phyloP scores from a whole-genome alignment of 2,329 filamentous ascomycete genomes.

The Mariannaea sp. region DNA sequence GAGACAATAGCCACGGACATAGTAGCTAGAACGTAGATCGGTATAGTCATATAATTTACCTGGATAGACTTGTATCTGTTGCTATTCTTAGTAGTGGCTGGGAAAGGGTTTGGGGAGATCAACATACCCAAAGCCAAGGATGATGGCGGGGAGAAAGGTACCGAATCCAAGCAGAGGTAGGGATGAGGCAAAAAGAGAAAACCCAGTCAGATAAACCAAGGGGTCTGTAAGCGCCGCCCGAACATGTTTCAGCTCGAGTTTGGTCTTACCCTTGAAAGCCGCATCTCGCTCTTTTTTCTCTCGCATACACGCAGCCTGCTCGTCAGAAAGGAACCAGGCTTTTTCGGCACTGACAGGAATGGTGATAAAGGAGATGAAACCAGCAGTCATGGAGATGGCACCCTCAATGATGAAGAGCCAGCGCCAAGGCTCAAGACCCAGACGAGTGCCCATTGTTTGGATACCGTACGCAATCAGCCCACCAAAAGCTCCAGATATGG shows the following conservation, averaged over 20 bases:
- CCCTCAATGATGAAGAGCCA: slow-evolving; percentile 48
- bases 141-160: slow-evolving; percentile 21
- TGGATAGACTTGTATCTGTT: slow-evolving; percentile 22
- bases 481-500: slow-evolving; percentile 17
- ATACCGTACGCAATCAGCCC: slow-evolving; percentile 17
- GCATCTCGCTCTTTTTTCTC: neutral
- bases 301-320: slow-evolving; percentile 36
- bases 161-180: slow-evolving; percentile 16
- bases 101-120: too few relatives aligned
- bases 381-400: slow-evolving; percentile 37
- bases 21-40: slow-evolving; percentile 40
- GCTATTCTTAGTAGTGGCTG: neutral
- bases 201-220: slow-evolving; percentile 1
- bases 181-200: slow-evolving; percentile 10
- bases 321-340: slow-evolving; percentile 45
- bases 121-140: slow-evolving; percentile 10
- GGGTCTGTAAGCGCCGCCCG: slow-evolving; percentile 10
- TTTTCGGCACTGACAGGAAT: slow-evolving; percentile 46
- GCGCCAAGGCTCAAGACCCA: slow-evolving; percentile 14
- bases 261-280: slow-evolving; percentile 1
- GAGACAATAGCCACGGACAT: slow-evolving; percentile 33
- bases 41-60: slow-evolving; percentile 44
- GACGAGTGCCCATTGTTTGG: slow-evolving; percentile 8
- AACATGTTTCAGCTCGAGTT: slow-evolving; percentile 9
- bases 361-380: slow-evolving; percentile 17